Conservation (phyloP, 371 early-diverging fungal genomes). For the Catenaria anguillulae region DNA sequence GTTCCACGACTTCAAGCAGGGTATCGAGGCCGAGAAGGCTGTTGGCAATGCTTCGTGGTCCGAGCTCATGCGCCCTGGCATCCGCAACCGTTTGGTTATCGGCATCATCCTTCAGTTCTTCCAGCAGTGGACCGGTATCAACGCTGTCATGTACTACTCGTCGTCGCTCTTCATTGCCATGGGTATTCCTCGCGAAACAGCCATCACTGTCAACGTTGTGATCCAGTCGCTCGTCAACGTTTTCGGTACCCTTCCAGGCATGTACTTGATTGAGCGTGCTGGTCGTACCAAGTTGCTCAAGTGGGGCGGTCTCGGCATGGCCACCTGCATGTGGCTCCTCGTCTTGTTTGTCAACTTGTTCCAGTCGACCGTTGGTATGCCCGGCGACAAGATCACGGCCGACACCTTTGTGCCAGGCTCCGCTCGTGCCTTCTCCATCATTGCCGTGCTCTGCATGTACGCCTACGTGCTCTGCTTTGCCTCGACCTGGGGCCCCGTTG, state of each 20-base stretch:
- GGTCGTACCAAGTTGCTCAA: conserved; percentile 27
- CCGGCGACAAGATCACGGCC: too few species aligned
- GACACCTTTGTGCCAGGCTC: too few species aligned
- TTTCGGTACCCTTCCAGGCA: conserved; percentile 29
- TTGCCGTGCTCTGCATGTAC: too few species aligned
- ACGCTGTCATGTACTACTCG: conserved; percentile 12
- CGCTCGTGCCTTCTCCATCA: too few species aligned
- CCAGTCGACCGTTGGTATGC: too few species aligned
- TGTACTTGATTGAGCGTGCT: conserved; percentile 28
- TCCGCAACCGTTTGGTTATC: conserved; percentile 42
- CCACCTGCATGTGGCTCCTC: conserved; percentile 5
- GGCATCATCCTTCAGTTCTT: conserved; percentile 49
- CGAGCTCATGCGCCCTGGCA: conserved; percentile 49
- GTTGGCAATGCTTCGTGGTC: conserved; percentile 47
- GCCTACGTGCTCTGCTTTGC: too few species aligned
- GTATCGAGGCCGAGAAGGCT: conserved; percentile 44
- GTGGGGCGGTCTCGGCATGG: conserved; percentile 26
- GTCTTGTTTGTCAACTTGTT: conserved; percentile 5
- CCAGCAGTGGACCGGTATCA: too few species aligned
- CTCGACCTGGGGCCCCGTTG: too few species aligned
- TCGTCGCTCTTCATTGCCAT: neutral
- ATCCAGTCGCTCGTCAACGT: conserved; percentile 19
- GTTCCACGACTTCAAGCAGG: conserved; percentile 50
- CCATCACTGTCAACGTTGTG: conserved; percentile 5
- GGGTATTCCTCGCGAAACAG: neutral